Conservation (phyloP, 169 alveolate species). For the Ophryocystis elektroscirrha region DNA sequence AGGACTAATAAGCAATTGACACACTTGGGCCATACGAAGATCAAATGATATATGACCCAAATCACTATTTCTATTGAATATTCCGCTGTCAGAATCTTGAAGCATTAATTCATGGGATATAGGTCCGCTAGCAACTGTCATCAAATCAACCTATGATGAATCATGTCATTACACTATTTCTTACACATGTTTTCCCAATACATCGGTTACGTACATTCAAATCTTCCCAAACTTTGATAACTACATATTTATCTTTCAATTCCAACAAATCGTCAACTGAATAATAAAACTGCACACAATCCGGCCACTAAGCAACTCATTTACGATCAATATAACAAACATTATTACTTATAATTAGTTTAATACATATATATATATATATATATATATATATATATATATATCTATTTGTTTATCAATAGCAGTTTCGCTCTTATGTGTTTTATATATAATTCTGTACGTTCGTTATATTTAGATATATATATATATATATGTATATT, state of each 20-base stretch:
- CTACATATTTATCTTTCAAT: not conserved
- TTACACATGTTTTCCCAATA: not conserved
- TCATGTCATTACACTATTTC: not conserved
- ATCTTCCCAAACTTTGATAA: not conserved
- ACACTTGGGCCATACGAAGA: conserved; percentile 16
- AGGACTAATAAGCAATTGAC: conserved; percentile 16
- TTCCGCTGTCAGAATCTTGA: not conserved
- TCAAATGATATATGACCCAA: conserved; percentile 13
- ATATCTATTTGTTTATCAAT: too few species aligned
- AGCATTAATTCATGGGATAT: conserved; percentile 18
- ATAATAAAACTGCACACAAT: conserved; percentile 5
- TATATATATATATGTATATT: too few species aligned
- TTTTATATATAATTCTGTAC: too few species aligned
- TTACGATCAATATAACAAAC: too few species aligned
- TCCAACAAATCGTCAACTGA: not conserved
- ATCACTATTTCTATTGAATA: not conserved
- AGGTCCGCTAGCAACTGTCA: conserved; percentile 19
- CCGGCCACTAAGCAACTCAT: not conserved
- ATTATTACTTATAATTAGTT: too few species aligned
- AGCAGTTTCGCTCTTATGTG: too few species aligned
- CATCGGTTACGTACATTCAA: not conserved
- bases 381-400: too few species aligned
- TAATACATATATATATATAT: too few species aligned
- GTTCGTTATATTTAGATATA: too few species aligned
- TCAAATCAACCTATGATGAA: conserved; percentile 2